Evolutionary conservation across 2,329 filamentous ascomycete genomes (phyloP).

Genomic region (Alternaria sp.): DNA sequence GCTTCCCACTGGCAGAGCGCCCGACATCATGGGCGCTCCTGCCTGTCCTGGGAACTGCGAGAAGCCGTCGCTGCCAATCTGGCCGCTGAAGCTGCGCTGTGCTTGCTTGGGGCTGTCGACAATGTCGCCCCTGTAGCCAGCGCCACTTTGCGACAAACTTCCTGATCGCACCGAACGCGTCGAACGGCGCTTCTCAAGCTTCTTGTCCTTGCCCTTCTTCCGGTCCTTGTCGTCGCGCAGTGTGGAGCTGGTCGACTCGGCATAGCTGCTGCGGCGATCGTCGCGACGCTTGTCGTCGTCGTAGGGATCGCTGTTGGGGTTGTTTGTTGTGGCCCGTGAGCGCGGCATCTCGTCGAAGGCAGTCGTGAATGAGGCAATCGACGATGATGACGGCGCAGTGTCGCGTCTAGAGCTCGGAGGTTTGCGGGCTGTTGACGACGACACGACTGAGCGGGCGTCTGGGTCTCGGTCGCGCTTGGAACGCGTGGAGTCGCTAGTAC

Average conservation of each 20-base stretch:
- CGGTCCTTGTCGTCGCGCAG: conserved; percentile 43
- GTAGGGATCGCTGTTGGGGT: conserved; percentile 45
- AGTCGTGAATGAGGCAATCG: conserved; percentile 52
- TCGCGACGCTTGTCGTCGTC: conserved; percentile 40
- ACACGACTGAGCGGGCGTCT: conserved; percentile 48
- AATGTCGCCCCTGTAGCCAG: conserved; percentile 42
- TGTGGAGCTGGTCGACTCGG: conserved; percentile 38
- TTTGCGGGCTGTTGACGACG: conserved; percentile 46
- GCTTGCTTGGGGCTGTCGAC: conserved; percentile 39
- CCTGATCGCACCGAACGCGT: conserved; percentile 41
- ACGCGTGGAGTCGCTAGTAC: conserved; percentile 37
- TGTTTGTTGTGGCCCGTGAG: conserved; percentile 21
- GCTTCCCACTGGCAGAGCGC: conserved; percentile 39
- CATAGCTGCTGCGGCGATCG: conserved; percentile 43
- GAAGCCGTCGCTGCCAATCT: conserved; percentile 43
- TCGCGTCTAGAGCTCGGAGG: conserved; percentile 43
- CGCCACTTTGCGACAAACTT: conserved; percentile 37
- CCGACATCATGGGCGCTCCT: conserved; percentile 48
- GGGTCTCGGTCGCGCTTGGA: conserved; percentile 42
- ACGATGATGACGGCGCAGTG: conserved; percentile 45
- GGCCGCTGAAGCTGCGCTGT: conserved; percentile 40
- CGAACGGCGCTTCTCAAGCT: conserved; percentile 43
- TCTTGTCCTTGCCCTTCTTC: conserved; percentile 37
- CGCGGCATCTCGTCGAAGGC: conserved; percentile 45
- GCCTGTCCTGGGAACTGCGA: conserved; percentile 48